Evolutionary conservation across 257 asterid species (phyloP), one percentile per base, ranked within the genome.

Genomic region (Primulina eburnea): DNA sequence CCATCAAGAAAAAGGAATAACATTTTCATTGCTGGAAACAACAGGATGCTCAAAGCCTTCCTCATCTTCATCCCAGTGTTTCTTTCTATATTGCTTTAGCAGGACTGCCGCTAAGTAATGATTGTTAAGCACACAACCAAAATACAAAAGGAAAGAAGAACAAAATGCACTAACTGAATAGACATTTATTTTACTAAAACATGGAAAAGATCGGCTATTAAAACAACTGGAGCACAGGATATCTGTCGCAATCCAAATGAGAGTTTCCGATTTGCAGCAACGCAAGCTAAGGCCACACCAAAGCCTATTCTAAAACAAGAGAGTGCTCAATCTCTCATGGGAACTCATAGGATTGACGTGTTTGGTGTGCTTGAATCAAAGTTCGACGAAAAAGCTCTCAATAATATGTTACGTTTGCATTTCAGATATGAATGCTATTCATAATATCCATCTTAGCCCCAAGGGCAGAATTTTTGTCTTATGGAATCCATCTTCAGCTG

Each of bases 41-140:
- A 86, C 78, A 72, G 99, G 97, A 78, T 85, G 96, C 85, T 90
- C 96, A 78, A 93, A 93, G 75, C 80, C 84, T 75, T 87, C 97
- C 56, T 86, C 97, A 24, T 85, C 89, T 70, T 85, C 95, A 60
- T 74, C 73, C 97, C 99, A 93, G 76, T 93, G 97, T 77, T 87
- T 93, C 88, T 78, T 87, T 62, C 89, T 82, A 78, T 87, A 84
- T 21, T 93, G 97, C 90, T 90, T 90, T 69, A 93, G 82, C 79
- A 93, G 78, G 72, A 93, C 96, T 68, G 96, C 97, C 73, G 99
- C 99, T 87, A 90, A 83, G 97, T 93, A 64, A 75, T 60, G 62
- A 63, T 58, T 18, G 96, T 93, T 85, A 93, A 90, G 65, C 65
- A 58, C 64, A 81, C 94, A 85, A 82, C 26, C 47, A 7, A 26